Base-by-base conservation (phyloP, 352 stramenopile species). In the Phytophthora ohioensis region DNA sequence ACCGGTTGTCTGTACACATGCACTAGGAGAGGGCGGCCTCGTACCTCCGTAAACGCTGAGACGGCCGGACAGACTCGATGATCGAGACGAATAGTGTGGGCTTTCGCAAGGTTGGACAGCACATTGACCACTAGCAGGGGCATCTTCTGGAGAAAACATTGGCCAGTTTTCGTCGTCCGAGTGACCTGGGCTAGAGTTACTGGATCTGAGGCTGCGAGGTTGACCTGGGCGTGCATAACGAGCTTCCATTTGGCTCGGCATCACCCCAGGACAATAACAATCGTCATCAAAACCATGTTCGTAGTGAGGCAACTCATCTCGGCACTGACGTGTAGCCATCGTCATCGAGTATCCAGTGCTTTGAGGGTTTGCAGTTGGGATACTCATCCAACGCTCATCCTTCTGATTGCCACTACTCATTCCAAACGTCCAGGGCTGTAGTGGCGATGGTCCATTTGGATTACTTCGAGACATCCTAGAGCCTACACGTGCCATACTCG, bases 41-140 rank as follows among this genome's bases (percentile, higher is more conserved):
- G 62, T 78, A 85, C 83, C 80, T 72, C 78, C 78, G 27, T 79
- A 88, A 35, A 76, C 59, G 45, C 84, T 90, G 59, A 90, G 72
- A 3, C 71, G 79, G 3, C 71, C 80, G 2, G 80, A 90, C 6
- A 92, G 61, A 21, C 80, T 88, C 5, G 82, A 92, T 6, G 84
- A 89, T 4, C 84, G 70, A 15, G 84, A 90, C 36, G 84, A 90
- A 61, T 88, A 92, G 66, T 92, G 82, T 30, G 84, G 82, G 49
- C 82, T 88, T 64, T 84, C 65, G 41, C 74, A 86, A 38, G 73
- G 85, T 36, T 75, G 76, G 3, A 42, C 62, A 13, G 52, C 48
- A 21, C 49, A 68, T 32, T 78, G 72, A 35, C 54, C 61, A 41
- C 35, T 56, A 15, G 55, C 61, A 52, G 42, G 46, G 8, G 43